Evolutionary conservation across 345 rosid genomes (phyloP).

Genomic region (Populus tremula): DNA sequence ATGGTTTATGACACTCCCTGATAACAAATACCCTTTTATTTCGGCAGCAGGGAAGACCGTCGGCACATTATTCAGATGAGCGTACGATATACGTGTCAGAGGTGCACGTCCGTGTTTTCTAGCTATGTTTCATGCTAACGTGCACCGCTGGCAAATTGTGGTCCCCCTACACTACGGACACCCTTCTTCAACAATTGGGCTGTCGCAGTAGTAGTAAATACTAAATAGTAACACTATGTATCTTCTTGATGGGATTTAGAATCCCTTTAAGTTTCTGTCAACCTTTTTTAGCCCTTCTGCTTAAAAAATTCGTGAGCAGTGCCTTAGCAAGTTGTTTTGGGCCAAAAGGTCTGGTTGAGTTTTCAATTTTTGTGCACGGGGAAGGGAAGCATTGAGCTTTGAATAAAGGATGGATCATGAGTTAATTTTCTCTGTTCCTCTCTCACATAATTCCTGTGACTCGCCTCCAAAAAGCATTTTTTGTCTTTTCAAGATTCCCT

Average conservation of each 20-base stretch:
- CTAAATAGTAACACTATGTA: not conserved
- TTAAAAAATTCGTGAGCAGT: not conserved
- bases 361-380: slow-evolving; percentile 8
- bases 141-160: slow-evolving; percentile 30
- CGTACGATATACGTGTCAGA: slow-evolving; percentile 41
- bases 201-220: not conserved
- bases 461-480: slow-evolving; percentile 46
- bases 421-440: slow-evolving; percentile 26
- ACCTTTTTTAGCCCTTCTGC: not conserved
- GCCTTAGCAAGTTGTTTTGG: not conserved
- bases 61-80: not conserved
- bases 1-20: too few species aligned
- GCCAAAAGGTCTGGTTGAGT: not conserved
- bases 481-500: slow-evolving; percentile 37
- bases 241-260: slow-evolving; percentile 24
- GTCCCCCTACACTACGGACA: not conserved
- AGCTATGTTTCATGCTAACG: slow-evolving; percentile 22
- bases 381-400: not conserved
- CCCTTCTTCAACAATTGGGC: not conserved
- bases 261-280: slow-evolving; percentile 14
- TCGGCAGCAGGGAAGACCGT: not conserved
- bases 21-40: not conserved
- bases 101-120: slow-evolving; percentile 35
- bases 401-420: slow-evolving; percentile 10
- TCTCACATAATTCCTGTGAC: slow-evolving; percentile 31